phyloP scores from a whole-genome alignment of 176 grass and related monocot species.

The Oryza punctata region DNA sequence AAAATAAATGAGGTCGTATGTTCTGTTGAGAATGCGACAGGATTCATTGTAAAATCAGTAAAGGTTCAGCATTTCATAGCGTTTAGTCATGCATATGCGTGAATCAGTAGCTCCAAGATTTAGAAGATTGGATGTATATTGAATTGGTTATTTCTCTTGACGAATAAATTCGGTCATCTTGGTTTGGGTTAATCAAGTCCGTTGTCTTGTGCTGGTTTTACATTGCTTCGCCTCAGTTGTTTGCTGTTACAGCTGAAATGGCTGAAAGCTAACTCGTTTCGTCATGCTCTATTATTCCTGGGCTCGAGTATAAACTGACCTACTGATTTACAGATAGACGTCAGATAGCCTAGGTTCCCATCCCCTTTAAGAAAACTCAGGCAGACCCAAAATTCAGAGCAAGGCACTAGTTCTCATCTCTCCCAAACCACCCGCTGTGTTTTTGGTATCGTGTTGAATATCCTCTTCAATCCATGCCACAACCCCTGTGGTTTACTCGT shows the following conservation, averaged over 20 bases:
- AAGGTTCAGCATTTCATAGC: neutral
- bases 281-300: too few relatives aligned
- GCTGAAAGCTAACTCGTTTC: neutral
- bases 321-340: too few relatives aligned
- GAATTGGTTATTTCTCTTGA: neutral
- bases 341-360: too few relatives aligned
- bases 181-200: neutral
- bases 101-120: neutral
- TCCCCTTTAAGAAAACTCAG: too few relatives aligned
- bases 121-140: neutral
- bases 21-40: neutral
- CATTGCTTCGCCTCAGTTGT: neutral
- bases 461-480: too few relatives aligned
- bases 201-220: neutral
- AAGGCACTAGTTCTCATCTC: too few relatives aligned
- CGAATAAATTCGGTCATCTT: neutral
- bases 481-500: too few relatives aligned
- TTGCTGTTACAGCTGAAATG: neutral
- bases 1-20: conserved; percentile 21
- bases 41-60: neutral
- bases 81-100: neutral
- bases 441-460: too few relatives aligned
- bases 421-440: too few relatives aligned
- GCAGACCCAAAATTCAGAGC: too few relatives aligned
- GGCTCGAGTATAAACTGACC: too few relatives aligned